phyloP scores from a whole-genome alignment of 768 basidiomycete species.

The Russula griseocarnosa region DNA sequence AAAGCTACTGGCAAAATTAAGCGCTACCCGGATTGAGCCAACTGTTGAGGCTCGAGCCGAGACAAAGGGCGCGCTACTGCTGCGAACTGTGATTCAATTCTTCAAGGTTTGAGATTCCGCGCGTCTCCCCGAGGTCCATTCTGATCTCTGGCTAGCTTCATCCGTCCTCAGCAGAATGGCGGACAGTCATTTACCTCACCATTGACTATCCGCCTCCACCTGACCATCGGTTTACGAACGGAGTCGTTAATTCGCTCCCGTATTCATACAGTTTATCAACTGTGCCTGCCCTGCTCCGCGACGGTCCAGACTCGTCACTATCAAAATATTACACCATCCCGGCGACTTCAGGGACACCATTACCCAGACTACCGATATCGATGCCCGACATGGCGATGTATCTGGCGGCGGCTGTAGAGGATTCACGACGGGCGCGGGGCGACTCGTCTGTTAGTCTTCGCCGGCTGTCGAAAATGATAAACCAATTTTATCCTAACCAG shows the following conservation, averaged over 20 bases:
- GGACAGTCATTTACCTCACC: constrained; percentile 71
- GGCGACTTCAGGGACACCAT: constrained; percentile 52
- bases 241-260: constrained; percentile 63
- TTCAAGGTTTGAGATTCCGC: constrained; percentile 49
- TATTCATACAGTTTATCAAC: constrained; percentile 65
- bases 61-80: constrained; percentile 50
- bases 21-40: constrained; percentile 65
- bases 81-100: constrained; percentile 77
- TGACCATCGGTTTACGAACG: constrained; percentile 45
- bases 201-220: constrained; percentile 63
- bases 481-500: constrained; percentile 59
- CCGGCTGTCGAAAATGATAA: constrained; percentile 66
- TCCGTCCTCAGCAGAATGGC: constrained; percentile 58
- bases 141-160: constrained; percentile 47
- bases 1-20: constrained; percentile 69
- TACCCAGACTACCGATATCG: constrained; percentile 66
- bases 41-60: constrained; percentile 61
- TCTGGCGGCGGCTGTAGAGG: constrained; percentile 64
- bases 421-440: constrained; percentile 55
- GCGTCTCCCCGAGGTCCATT: not conserved
- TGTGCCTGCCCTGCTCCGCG: constrained; percentile 58
- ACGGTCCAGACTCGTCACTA: constrained; percentile 56
- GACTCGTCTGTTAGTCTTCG: constrained; percentile 61
- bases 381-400: constrained; percentile 76
- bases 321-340: constrained; percentile 74